Evolutionary conservation across 2,329 filamentous ascomycete genomes (phyloP).

Genomic region (Fusarium humuli): DNA sequence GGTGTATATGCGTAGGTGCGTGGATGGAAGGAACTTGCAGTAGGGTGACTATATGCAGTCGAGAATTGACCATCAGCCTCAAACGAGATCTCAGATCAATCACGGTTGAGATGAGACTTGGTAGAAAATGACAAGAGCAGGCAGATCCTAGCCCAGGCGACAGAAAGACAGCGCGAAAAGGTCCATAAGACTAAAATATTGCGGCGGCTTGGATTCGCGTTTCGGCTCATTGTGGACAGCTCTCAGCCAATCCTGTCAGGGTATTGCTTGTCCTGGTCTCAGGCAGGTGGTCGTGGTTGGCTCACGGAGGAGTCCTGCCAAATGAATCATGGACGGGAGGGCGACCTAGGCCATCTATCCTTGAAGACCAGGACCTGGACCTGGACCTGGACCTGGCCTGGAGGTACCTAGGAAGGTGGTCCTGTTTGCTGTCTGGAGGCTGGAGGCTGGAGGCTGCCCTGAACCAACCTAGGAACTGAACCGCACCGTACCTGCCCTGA

Average conservation of each 20-base stretch:
- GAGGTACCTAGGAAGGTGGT: background rate
- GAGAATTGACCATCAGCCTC: constrained; percentile 40
- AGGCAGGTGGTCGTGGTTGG: constrained; percentile 19
- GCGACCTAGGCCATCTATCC: background rate
- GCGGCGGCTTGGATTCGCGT: constrained; percentile 10
- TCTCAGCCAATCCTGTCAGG: background rate
- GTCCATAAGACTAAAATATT: constrained; percentile 29
- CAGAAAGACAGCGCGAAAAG: constrained; percentile 25
- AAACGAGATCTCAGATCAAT: constrained; percentile 46
- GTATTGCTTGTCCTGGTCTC: background rate
- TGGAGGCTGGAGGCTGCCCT: constrained; percentile 3
- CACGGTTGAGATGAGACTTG: constrained; percentile 14
- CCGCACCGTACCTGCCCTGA: constrained; percentile 2
- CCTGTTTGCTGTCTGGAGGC: background rate
- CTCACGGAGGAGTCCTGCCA: constrained; percentile 31
- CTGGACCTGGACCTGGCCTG: background rate
- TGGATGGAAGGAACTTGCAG: background rate
- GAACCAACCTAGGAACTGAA: background rate
- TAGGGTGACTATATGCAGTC: constrained; percentile 35
- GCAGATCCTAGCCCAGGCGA: background rate
- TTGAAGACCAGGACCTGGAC: background rate
- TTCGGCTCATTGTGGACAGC: constrained; percentile 18
- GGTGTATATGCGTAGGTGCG: background rate
- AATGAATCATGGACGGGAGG: constrained; percentile 10
- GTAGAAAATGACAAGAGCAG: constrained; percentile 42